These are phyloP conservation scores for Purpureocillium takamizusanense DNA, from an alignment of 2,329 filamentous ascomycete genomes.

Conservation along the genomic window DNA sequence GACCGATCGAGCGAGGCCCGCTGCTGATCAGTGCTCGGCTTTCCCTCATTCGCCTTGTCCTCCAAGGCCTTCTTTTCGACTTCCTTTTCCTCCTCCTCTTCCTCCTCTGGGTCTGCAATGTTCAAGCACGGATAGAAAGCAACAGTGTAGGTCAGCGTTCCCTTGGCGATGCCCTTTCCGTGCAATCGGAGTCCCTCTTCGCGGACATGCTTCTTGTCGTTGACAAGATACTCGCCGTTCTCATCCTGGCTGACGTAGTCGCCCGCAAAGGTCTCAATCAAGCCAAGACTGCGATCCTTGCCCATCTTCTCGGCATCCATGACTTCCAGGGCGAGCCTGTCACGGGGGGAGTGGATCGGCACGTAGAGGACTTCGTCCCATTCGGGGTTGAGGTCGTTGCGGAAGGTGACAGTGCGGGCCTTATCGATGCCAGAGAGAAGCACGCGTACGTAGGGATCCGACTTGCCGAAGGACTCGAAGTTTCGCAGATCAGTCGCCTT, in stretches of 20 bases:
- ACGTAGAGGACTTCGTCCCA: slow-evolving; percentile 96
- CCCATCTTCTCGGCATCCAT: slow-evolving; percentile 94
- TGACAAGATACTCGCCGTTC: slow-evolving; percentile 68
- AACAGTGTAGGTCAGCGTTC: slow-evolving; percentile 70
- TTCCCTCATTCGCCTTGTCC: slow-evolving; percentile 3
- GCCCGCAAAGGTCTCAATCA: slow-evolving; percentile 64
- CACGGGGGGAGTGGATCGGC: slow-evolving; percentile 74
- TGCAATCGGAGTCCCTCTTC: slow-evolving; percentile 65
- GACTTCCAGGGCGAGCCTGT: slow-evolving; percentile 81
- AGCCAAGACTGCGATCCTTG: slow-evolving; percentile 80
- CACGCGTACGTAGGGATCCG: slow-evolving; percentile 87
- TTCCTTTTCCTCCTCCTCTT: slow-evolving; percentile 57
- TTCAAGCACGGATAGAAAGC: slow-evolving; percentile 88
- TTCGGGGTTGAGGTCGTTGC: slow-evolving; percentile 89
- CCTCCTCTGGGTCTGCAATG: slow-evolving; percentile 80
- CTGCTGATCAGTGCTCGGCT: slow-evolving; percentile 3
- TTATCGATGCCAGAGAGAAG: slow-evolving; percentile 85
- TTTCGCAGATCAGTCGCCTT: slow-evolving; percentile 78
- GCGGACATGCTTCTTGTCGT: slow-evolving; percentile 64
- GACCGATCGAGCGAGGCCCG: slow-evolving; percentile 12
- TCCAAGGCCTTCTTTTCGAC: slow-evolving; percentile 20
- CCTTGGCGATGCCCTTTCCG: slow-evolving; percentile 66
- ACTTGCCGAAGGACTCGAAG: slow-evolving; percentile 91
- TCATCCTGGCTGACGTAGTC: slow-evolving; percentile 76
- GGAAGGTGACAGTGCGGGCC: slow-evolving; percentile 86